Base-by-base conservation (phyloP, 257 asterid species). In the Solanum corneliomulleri region DNA sequence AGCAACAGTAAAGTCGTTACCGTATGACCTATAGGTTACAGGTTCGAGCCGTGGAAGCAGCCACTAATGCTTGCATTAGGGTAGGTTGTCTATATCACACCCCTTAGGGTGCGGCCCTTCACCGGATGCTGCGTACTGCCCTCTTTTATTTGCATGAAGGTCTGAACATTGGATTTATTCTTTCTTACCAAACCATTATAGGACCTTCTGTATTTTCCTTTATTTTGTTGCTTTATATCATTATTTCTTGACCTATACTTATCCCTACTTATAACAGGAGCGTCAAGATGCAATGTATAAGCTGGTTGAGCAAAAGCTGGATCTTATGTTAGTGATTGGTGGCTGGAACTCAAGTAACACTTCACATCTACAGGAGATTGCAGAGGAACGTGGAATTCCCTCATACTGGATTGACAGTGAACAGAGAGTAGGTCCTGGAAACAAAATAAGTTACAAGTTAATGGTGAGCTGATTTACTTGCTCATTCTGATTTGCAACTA, bases 341-440 rank as follows among this genome's bases (percentile, higher is more conserved):
- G 99, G 99, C 31, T 97, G 98, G 99, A 96, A 97, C 98, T 96
- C 99, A 23, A 97, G 99, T 91, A 97, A 97, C 97, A 96, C 99
- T 75, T 96, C 99, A 7, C 99, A 96, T 88, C 93, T 97, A 71
- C 99, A 95, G 91, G 99, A 97, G 92, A 97, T 97, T 69, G 94
- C 98, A 14, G 99, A 97, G 93, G 94, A 89, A 44, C 98, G 94
- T 42, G 98, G 94, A 86, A 97, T 97, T 87, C 98, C 99, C 84
- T 97, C 99, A 18, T 97, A 95, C 87, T 97, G 99, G 99, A 86
- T 97, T 39, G 99, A 97, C 92, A 91, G 92, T 49, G 98, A 92
- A 93, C 89, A 89, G 93, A 95, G 98, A 90, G 86, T 97, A 64
- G 98, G 99, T 45, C 99, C 99, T 75, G 99, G 98, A 89, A 94